Base-by-base conservation (phyloP, 1,284 basidiomycete genomes). In the Cutaneotrichosporon arboriforme region DNA sequence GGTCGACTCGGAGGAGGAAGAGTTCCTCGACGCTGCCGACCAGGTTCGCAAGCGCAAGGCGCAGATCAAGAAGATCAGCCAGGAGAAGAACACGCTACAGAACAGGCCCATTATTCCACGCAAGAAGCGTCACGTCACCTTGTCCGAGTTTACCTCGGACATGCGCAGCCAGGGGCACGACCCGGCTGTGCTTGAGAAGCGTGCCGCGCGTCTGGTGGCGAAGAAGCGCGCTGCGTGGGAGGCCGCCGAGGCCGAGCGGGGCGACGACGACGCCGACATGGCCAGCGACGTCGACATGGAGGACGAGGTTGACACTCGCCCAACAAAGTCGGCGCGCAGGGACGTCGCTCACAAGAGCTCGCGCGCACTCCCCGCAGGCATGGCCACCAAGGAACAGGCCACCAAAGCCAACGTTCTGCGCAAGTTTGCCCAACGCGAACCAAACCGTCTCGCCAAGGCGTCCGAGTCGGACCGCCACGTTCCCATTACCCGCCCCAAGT, bases 1-100 rank as follows among this genome's bases (percentile, higher is more conserved):
- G 87, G 81, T 87, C 66, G 87, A 92, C 74, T 93, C 90, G 13
- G 93, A 96, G 55, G 92, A 94, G 72, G 91, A 96, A 72, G 79
- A 80, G 56, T 78, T 81, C 64, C 84, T 86, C 20, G 87, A 89
- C 68, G 85, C 84, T 2, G 81, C 80, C 17, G 81, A 82, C 49
- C 83, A 84, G 42, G 81, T 86, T 64, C 75, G 79, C 36, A 79
- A 83, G 36, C 83, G 88, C 54, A 78, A 80, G 69, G 76, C 76
- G 3, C 63, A 74, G 54, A 78, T 90, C 76, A 91, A 90, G 76
- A 80, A 87, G 57, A 77, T 79, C 44, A 87, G 90, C 8, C 89
- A 92, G 69, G 81, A 80, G 64, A 94, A 94, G 77, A 92, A 93
- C 76, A 84, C 84, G 49, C 82, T 86, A 69, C 91, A 90, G 81